Evolutionary conservation across 2,329 filamentous ascomycete species (phyloP).

Genomic region (Hypoxylon sp.): DNA sequence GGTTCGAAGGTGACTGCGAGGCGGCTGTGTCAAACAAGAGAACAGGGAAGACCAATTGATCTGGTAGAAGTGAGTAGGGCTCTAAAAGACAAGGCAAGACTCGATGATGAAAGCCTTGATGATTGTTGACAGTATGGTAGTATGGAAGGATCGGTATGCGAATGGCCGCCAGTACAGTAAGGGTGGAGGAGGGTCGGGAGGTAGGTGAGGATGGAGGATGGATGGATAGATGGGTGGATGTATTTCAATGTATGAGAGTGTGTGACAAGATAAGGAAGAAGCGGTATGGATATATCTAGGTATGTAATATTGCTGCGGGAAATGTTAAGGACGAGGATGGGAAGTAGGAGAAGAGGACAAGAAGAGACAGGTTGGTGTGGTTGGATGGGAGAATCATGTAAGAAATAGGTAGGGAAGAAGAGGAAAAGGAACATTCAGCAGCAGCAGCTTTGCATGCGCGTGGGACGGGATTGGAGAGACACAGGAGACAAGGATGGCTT

Average conservation of each 20-base stretch:
- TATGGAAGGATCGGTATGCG: conserved; percentile 25
- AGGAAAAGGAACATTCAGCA: conserved; percentile 23
- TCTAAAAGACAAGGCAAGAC: conserved; percentile 36
- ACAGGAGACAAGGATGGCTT: conserved; percentile 50
- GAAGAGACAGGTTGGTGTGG: conserved; percentile 42
- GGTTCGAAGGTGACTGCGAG: conserved; percentile 32
- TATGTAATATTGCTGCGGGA: conserved; percentile 46
- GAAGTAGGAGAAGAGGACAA: conserved; percentile 50
- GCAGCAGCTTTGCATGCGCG: conserved; percentile 45
- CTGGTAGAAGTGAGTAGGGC: conserved; percentile 47
- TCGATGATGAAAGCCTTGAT: conserved; percentile 18
- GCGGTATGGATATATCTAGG: conserved; percentile 41
- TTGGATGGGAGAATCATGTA: conserved; percentile 52
- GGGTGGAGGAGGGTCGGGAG: conserved; percentile 20
- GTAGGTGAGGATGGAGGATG: conserved; percentile 17
- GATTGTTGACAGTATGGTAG: conserved; percentile 19
- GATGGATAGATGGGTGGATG: conserved; percentile 23
- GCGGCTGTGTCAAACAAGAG: conserved; percentile 24
- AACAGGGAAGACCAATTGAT: conserved; percentile 45
- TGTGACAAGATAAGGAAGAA: conserved; percentile 35
- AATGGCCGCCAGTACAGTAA: conserved; percentile 32
- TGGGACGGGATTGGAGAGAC: conserved; percentile 48
- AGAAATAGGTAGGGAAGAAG: conserved; percentile 49
- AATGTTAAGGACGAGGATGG: conserved; percentile 50
- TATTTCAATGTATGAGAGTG: conserved; percentile 23